These are phyloP conservation scores for Nakazawaea molendinolei DNA, from an alignment of 805 yeast genomes.

Conservation along the genomic window DNA sequence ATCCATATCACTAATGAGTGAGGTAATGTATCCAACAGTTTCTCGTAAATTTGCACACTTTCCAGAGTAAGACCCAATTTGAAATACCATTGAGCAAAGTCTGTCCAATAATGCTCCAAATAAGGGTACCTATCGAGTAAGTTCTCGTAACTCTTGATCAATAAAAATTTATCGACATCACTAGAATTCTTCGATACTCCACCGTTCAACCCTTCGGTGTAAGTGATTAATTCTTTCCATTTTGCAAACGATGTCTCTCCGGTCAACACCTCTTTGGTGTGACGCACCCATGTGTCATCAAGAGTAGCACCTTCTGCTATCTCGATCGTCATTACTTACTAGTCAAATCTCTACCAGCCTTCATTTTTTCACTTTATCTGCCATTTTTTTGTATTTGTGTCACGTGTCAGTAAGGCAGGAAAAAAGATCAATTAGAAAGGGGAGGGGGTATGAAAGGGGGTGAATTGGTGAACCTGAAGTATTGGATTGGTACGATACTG, in stretches of 20 bases:
- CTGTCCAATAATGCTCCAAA: slow-evolving; percentile 51
- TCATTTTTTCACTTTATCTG: background rate
- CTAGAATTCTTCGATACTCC: slow-evolving; percentile 31
- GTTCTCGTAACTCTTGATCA: slow-evolving; percentile 34
- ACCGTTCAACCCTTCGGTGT: slow-evolving; percentile 23
- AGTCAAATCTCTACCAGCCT: background rate
- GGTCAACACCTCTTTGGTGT: slow-evolving; percentile 15
- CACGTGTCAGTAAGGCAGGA: too few species aligned
- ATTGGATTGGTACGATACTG: too few species aligned
- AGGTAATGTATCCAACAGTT: slow-evolving; percentile 33
- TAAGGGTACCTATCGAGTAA: slow-evolving; percentile 42
- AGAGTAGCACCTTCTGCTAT: slow-evolving; percentile 14
- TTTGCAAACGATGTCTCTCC: slow-evolving; percentile 27
- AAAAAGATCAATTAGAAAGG: background rate
- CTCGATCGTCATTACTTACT: slow-evolving; percentile 3
- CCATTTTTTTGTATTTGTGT: too few species aligned
- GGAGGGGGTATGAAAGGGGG: background rate
- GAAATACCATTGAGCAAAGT: slow-evolving; percentile 42
- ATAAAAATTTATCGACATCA: slow-evolving; percentile 21
- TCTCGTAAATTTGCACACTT: slow-evolving; percentile 30
- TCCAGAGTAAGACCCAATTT: slow-evolving; percentile 33
- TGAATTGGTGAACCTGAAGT: too few species aligned
- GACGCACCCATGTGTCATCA: slow-evolving; percentile 17
- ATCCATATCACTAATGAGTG: slow-evolving; percentile 47
- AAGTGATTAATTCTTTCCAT: slow-evolving; percentile 32